Evolutionary conservation across 805 yeast species (phyloP), one percentile per base, ranked within the genome.

Genomic region (Saccharomycopsis sp.): DNA sequence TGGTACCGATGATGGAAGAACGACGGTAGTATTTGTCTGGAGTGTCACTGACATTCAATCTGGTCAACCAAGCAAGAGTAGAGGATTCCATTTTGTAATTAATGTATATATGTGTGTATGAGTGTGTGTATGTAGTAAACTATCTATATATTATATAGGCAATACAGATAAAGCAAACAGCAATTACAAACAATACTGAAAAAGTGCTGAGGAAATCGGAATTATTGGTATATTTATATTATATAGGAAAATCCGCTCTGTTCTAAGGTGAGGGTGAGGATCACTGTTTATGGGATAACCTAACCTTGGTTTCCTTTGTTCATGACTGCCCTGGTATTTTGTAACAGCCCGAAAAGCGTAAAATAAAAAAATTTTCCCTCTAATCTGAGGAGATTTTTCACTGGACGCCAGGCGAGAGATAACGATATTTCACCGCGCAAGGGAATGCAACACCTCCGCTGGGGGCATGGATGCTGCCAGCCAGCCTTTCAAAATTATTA

Each of bases 1-100:
- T 94, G 68, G 99, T 94, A 74, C 98, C 97, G 71, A 94, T 92
- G 77, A 94, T 94, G 64, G 97, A 88, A 63, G 97, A 87, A 75
- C 97, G 90, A 79, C 99, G 91, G 73, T 79, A 80, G 74, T 82
- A 83, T 73, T 83, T 79, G 72, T 87, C 87, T 63, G 96, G 96
- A 69, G 86, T 83, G 66, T 81, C 81, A 65, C 80, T 73, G 66
- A 85, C 80, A 76, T 91, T 85, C 72, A 91, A 84, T 68, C 83
- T 75, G 69, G 89, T 79, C 75, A 92, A 82, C 97, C 97, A 92
- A 71, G 84, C 83, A 72, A 91, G 73, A 75, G 77, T 78, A 61
- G 83, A 78, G 42, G 59, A 41, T 68, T 68, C 77, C 72, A 66
- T 81, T 68, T 67, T 74, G 67, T 20, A 52, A 47, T 19, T 56